Percentiles rank a stretch among this genome's conserved stretches.
These are phyloP conservation scores for Bremia lactucae DNA, from an alignment of 352 stramenopile genomes.

Conservation along the genomic window DNA sequence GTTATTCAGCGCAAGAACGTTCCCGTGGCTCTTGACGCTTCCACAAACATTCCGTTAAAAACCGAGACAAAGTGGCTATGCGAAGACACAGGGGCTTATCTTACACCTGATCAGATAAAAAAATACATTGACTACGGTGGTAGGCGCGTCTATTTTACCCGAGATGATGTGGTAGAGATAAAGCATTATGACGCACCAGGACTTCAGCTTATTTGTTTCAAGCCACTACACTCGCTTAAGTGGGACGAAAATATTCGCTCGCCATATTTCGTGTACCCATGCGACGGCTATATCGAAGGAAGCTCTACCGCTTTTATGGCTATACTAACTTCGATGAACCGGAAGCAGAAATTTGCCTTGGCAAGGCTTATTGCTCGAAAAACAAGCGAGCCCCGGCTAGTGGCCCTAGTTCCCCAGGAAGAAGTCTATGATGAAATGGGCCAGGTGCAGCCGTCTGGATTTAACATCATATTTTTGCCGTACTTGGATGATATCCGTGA, in stretches of 20 bases:
- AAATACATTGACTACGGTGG: conserved; percentile 63
- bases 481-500: conserved; percentile 79
- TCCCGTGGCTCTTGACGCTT: conserved; percentile 52
- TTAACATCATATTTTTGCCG: conserved; percentile 68
- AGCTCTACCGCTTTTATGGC: conserved; percentile 61
- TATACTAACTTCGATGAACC: conserved; percentile 53
- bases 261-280: conserved; percentile 78
- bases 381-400: conserved; percentile 63
- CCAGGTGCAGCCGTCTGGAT: conserved; percentile 66
- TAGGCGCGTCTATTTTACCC: conserved; percentile 70
- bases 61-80: conserved; percentile 80
- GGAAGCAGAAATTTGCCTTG: conserved; percentile 53
- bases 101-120: conserved; percentile 66
- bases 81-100: conserved; percentile 64
- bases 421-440: conserved; percentile 67
- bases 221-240: conserved; percentile 41
- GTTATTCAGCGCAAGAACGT: conserved; percentile 53
- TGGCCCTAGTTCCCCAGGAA: conserved; percentile 67
- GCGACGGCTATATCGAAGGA: conserved; percentile 67
- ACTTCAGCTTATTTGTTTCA: conserved; percentile 76
- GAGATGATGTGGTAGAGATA: conserved; percentile 69
- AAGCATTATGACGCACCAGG: conserved; percentile 69
- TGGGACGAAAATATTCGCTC: conserved; percentile 63
- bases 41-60: conserved; percentile 65
- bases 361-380: conserved; percentile 62